Conservation (phyloP, 257 asterid species). For the Petrea volubilis region DNA sequence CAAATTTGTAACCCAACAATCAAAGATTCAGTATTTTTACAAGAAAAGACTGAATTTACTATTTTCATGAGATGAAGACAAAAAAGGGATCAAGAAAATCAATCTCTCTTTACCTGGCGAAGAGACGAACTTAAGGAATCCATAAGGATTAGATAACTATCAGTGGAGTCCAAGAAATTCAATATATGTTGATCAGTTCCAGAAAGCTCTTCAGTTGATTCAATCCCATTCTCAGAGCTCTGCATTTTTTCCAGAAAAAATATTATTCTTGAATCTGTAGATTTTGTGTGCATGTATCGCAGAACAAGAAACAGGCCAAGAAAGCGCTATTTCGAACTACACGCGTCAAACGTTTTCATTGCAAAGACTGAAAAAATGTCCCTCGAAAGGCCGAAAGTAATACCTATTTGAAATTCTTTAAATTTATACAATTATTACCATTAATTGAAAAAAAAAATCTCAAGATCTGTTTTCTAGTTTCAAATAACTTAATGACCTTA, state of each 20-base stretch:
- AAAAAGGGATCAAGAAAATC: constrained; percentile 14
- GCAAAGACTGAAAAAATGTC: no score
- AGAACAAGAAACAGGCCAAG: neutral
- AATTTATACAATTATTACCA: no score
- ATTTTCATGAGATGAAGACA: constrained; percentile 1
- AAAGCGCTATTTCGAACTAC: neutral
- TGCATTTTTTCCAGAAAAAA: constrained; percentile 26
- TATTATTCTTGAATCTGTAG: constrained; percentile 3
- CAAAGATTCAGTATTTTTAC: neutral
- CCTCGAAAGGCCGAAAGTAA: no score
- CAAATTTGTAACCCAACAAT: neutral
- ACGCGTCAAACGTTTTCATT: no score
- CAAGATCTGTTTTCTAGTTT: no score
- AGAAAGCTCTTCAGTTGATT: constrained; percentile 28
- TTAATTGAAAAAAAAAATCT: no score
- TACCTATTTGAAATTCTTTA: no score
- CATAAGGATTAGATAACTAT: constrained; percentile 59
- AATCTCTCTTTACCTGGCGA: constrained; percentile 60
- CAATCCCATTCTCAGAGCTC: constrained; percentile 33
- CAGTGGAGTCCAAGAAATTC: constrained; percentile 75
- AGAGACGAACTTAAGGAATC: constrained; percentile 74
- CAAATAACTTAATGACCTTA: no score
- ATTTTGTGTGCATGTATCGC: neutral
- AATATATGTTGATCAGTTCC: constrained; percentile 51
- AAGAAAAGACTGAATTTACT: neutral